A percentile compares a stretch with the other conserved stretches of the same genome.
Conservation (phyloP, 306 rosid genomes). For the Mimosa bimucronata region DNA sequence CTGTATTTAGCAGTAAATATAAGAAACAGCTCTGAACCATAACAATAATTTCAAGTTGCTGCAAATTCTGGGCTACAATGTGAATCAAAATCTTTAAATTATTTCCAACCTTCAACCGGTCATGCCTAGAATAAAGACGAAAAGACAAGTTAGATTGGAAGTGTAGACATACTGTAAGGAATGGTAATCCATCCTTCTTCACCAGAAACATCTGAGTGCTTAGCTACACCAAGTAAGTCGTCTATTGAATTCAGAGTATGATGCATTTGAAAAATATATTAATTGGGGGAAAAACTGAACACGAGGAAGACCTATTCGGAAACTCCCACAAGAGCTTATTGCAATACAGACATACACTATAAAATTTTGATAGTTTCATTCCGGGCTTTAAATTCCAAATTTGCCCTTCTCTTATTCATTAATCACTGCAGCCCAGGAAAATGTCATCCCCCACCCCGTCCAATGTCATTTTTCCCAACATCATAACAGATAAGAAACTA, state of each 20-base stretch:
- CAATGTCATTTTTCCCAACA: too few relatives aligned
- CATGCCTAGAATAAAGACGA: not conserved
- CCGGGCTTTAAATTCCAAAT: not conserved
- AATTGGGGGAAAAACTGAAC: not conserved
- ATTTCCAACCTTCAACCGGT: not conserved
- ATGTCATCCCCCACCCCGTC: too few relatives aligned
- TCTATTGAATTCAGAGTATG: constrained; percentile 39
- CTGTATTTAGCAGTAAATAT: not conserved
- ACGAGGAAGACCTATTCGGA: not conserved
- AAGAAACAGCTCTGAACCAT: not conserved
- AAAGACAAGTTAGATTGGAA: not conserved
- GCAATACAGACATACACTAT: not conserved
- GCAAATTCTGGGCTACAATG: not conserved
- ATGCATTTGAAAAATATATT: not conserved
- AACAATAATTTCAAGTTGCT: not conserved
- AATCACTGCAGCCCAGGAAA: too few relatives aligned
- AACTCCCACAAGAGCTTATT: not conserved
- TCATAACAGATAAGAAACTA: too few relatives aligned
- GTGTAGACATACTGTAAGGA: constrained; percentile 70
- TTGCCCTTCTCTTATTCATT: not conserved
- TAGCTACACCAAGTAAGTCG: constrained; percentile 46
- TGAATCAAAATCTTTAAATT: constrained; percentile 12
- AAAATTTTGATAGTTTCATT: not conserved
- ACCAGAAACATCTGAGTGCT: constrained; percentile 81
- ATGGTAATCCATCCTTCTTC: constrained; percentile 91